These are phyloP conservation scores for Globisporangium viniferum DNA, from an alignment of 352 stramenopile species.

Conservation along the genomic window DNA sequence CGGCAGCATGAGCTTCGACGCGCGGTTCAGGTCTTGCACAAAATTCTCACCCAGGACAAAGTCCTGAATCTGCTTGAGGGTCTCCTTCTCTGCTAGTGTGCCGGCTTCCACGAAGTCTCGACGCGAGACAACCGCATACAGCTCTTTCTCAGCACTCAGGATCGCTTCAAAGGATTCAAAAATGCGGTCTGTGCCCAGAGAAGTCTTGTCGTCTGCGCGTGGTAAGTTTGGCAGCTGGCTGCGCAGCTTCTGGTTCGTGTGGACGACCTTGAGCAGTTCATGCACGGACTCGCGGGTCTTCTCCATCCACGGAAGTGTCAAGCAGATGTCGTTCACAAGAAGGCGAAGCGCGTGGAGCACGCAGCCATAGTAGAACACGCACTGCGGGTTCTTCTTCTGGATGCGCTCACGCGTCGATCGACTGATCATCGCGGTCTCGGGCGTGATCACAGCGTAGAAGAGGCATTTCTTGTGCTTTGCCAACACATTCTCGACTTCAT, in stretches of 20 bases:
- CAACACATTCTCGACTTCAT: conserved; percentile 52
- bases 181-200: conserved; percentile 14
- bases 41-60: conserved; percentile 67
- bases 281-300: conserved; percentile 32
- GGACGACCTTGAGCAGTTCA: conserved; percentile 40
- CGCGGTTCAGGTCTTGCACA: conserved; percentile 50
- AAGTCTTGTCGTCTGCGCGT: background rate
- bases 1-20: conserved; percentile 51
- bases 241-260: conserved; percentile 44
- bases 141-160: conserved; percentile 44
- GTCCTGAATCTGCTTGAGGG: conserved; percentile 51
- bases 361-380: conserved; percentile 68
- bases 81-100: conserved; percentile 37
- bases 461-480: conserved; percentile 45
- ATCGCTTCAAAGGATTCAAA: conserved; percentile 46
- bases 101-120: conserved; percentile 55
- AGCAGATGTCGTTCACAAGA: conserved; percentile 49
- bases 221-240: conserved; percentile 23
- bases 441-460: conserved; percentile 52
- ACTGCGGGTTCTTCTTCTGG: conserved; percentile 56
- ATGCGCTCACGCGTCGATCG: conserved; percentile 45
- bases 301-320: conserved; percentile 49
- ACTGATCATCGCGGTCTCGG: conserved; percentile 35
- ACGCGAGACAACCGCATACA: conserved; percentile 51
- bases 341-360: conserved; percentile 41